Percentiles rank a stretch among this genome's conserved stretches.
Conservation (phyloP, 139 green algal species). For the Volvox africanus region DNA sequence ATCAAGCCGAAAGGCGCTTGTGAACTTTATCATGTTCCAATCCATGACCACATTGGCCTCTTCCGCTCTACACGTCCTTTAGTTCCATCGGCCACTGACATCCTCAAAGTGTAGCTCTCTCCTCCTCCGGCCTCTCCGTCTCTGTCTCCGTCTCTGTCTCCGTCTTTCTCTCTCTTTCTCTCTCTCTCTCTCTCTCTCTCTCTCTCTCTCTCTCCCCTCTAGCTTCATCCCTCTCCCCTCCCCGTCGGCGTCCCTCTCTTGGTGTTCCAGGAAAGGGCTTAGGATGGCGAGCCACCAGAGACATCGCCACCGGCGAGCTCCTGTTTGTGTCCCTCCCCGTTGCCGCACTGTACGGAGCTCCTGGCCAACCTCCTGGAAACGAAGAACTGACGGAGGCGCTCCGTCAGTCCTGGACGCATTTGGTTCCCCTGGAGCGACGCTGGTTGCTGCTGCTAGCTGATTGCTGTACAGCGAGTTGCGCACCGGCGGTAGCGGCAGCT, state of each 20-base stretch:
- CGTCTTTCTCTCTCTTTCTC: too few species aligned
- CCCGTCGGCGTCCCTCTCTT: background rate
- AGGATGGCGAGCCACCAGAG: constrained; percentile 22
- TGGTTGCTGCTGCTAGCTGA: constrained; percentile 25
- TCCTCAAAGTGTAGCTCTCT: too few species aligned
- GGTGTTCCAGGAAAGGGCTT: constrained; percentile 36
- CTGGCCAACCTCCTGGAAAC: background rate
- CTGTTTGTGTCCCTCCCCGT: constrained; percentile 21
- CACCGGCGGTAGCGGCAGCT: background rate
- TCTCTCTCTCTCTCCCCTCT: background rate
- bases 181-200: too few species aligned
- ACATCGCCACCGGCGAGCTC: constrained; percentile 34
- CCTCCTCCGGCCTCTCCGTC: too few species aligned
- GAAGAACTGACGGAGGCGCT: background rate
- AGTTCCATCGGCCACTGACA: too few species aligned
- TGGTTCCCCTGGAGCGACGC: background rate
- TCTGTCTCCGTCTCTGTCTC: too few species aligned
- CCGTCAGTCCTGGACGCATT: background rate
- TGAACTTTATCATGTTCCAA: too few species aligned
- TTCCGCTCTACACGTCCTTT: too few species aligned
- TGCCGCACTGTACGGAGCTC: constrained; percentile 26
- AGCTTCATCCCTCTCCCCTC: background rate
- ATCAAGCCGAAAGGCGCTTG: too few species aligned
- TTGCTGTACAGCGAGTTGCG: background rate
- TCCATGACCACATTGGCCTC: too few species aligned